A percentile compares a stretch with the other conserved stretches of the same genome.
Evolutionary conservation across 164 flowering plant species (phyloP).

Genomic region (Chimonanthus salicifolius): DNA sequence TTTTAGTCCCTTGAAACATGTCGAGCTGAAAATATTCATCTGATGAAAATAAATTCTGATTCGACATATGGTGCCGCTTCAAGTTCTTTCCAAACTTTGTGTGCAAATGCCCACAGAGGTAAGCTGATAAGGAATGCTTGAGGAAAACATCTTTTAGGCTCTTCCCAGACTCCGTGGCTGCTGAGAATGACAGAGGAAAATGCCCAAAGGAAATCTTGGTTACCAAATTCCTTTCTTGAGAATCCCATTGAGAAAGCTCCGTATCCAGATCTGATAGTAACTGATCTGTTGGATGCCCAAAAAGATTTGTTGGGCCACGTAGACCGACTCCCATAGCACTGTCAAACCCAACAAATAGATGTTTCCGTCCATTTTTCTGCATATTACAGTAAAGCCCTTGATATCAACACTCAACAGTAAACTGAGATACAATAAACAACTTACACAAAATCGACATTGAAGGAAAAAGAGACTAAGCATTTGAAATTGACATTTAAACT

Average conservation of each 20-base stretch:
- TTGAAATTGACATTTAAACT: not conserved
- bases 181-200: constrained; percentile 88
- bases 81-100: constrained; percentile 72
- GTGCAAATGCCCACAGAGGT: constrained; percentile 96
- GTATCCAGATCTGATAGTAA: constrained; percentile 53
- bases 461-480: not conserved
- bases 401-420: not conserved
- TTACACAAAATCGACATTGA: not conserved
- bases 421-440: not conserved
- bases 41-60: constrained; percentile 15
- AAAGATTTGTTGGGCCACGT: constrained; percentile 90
- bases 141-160: constrained; percentile 66
- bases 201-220: constrained; percentile 89
- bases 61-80: constrained; percentile 60
- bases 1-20: constrained; percentile 25
- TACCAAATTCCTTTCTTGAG: constrained; percentile 34
- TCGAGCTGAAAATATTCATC: constrained; percentile 52
- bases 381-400: constrained; percentile 15
- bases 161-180: constrained; percentile 56
- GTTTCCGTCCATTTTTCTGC: constrained; percentile 56
- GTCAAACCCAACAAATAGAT: constrained; percentile 89
- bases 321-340: constrained; percentile 69
- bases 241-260: constrained; percentile 80
- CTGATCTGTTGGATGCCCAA: constrained; percentile 90
- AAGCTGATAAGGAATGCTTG: constrained; percentile 73